Conservation (phyloP, 371 early-diverging fungal genomes). For the Apophysomyces elegans region DNA sequence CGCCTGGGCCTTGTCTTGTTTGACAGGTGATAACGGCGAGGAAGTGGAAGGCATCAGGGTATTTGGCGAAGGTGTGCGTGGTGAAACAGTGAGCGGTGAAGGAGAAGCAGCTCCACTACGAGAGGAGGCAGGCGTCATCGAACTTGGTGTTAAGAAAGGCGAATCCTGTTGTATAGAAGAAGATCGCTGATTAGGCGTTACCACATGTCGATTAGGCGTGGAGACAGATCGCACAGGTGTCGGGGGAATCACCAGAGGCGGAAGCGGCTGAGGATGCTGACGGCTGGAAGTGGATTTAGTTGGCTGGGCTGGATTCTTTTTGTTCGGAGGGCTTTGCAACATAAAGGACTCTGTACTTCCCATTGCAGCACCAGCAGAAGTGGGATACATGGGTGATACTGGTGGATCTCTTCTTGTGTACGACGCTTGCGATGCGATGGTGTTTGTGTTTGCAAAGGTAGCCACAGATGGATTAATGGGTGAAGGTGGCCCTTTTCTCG, state of each 20-base stretch:
- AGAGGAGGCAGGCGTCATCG: constrained; percentile 15
- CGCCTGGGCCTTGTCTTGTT: constrained; percentile 7
- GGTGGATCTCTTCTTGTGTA: too few species aligned
- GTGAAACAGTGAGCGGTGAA: constrained; percentile 14
- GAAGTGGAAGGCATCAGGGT: constrained; percentile 19
- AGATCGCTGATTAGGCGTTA: background rate
- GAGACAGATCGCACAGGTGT: constrained; percentile 29
- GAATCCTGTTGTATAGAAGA: constrained; percentile 10
- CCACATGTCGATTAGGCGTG: constrained; percentile 18
- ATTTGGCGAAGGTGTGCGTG: constrained; percentile 28
- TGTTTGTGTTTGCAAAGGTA: too few species aligned
- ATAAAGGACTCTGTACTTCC: background rate
- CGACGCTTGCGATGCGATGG: too few species aligned
- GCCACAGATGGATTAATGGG: too few species aligned
- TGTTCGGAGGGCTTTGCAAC: constrained; percentile 11
- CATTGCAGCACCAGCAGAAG: background rate
- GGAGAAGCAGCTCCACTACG: background rate
- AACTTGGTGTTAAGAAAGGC: constrained; percentile 9
- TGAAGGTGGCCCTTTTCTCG: too few species aligned
- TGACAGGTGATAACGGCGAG: constrained; percentile 13
- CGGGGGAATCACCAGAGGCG: constrained; percentile 39
- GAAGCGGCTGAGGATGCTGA: constrained; percentile 34
- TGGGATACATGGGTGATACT: too few species aligned
- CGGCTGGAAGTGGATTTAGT: constrained; percentile 16
- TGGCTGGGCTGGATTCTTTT: constrained; percentile 10